Evolutionary conservation across 768 basidiomycete genomes (phyloP), one percentile per base, ranked within the genome.

Genomic region (Sporobolomyces pararoseus): DNA sequence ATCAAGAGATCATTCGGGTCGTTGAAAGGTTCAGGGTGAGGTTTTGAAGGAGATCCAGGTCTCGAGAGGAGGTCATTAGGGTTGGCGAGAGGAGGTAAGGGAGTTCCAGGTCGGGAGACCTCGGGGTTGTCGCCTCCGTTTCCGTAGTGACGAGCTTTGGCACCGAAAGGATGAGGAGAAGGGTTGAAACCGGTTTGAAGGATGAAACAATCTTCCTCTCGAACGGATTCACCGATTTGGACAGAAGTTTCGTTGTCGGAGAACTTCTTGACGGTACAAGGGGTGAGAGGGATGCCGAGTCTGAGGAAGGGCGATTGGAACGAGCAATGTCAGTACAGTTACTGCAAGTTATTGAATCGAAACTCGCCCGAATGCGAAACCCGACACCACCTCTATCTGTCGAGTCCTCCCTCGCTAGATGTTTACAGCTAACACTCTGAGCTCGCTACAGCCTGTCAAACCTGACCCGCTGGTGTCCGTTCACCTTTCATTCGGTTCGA

Each of bases 131-230:
- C 63, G 17, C 66, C 66, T 6, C 53, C 66, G 51, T 60, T 59
- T 27, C 68, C 68, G 59, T 61, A 65, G 57, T 61, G 72, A 37
- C 68, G 65, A 3, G 63, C 52, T 64, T 69, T 71, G 17, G 65
- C 68, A 27, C 62, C 65, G 29, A 67, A 66, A 1, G 68, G 65
- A 52, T 67, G 68, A 17, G 76, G 76, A 3, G 72, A 74, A 21
- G 76, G 76, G 72, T 77, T 77, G 76, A 78, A 78, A 44, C 76
- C 77, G 34, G 77, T 77, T 82, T 99, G 96, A 79, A 99, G 86
- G 83, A 99, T 96, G 83, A 97, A 99, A 32, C 97, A 92, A 80
- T 99, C 96, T 81, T 93, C 93, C 80, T 98, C 95, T 53, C 96
- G 88, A 52, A 99, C 88, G 65, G 90, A 93, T 82, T 97, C 94